Conservation (phyloP, 768 basidiomycete species). For the Neoboletus magnificus region DNA sequence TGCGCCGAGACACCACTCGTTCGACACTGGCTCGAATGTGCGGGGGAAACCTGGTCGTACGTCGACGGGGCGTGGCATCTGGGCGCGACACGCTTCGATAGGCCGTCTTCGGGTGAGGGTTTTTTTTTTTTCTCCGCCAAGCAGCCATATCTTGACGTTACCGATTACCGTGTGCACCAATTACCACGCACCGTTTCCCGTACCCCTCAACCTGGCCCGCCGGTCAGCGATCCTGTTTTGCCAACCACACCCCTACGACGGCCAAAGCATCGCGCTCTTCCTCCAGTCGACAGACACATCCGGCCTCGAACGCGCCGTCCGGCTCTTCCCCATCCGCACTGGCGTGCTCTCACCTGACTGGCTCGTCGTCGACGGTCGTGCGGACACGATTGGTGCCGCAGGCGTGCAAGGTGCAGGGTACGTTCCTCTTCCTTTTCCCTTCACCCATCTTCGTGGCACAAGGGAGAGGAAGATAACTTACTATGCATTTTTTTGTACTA, state of each 20-base stretch:
- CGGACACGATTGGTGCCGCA: slow-evolving; percentile 63
- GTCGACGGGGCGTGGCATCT: slow-evolving; percentile 21
- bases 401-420: slow-evolving; percentile 78
- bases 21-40: slow-evolving; percentile 29
- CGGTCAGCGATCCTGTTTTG: slow-evolving; percentile 53
- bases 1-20: slow-evolving; percentile 35
- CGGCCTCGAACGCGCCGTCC: slow-evolving; percentile 63
- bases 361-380: slow-evolving; percentile 54
- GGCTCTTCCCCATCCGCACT: slow-evolving; percentile 83
- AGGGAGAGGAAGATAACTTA: neutral
- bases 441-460: no score
- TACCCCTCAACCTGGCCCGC: neutral
- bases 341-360: slow-evolving; percentile 77
- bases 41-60: slow-evolving; percentile 14
- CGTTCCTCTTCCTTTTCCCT: slow-evolving; percentile 18
- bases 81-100: slow-evolving; percentile 12
- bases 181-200: neutral
- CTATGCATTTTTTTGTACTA: neutral
- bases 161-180: neutral
- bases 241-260: slow-evolving; percentile 37
- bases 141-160: neutral
- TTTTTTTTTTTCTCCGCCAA: neutral
- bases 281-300: slow-evolving; percentile 53
- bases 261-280: slow-evolving; percentile 45
- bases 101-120: slow-evolving; percentile 22